A percentile compares a stretch with the other conserved stretches of the same genome.
These are phyloP conservation scores for Tricholoma sp. DNA, from an alignment of 768 basidiomycete genomes.

Conservation along the genomic window DNA sequence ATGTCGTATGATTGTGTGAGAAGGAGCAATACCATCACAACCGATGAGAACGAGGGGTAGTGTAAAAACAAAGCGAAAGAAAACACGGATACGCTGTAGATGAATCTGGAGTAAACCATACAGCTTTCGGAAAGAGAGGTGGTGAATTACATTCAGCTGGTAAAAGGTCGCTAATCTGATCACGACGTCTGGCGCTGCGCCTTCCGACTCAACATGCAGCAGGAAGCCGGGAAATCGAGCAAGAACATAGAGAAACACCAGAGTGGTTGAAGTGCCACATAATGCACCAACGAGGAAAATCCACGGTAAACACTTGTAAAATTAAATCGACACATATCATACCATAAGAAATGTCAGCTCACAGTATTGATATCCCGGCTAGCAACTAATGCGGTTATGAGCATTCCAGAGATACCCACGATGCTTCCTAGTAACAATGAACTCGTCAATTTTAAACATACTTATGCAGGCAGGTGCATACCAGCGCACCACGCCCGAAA, in stretches of 20 bases:
- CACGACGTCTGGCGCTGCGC: constrained; percentile 71
- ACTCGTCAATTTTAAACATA: constrained; percentile 4
- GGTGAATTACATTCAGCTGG: constrained; percentile 57
- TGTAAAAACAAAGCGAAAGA: constrained; percentile 73
- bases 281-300: constrained; percentile 71
- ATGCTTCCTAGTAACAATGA: constrained; percentile 47
- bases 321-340: constrained; percentile 5
- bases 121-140: neutral
- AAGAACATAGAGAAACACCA: constrained; percentile 70
- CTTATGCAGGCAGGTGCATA: constrained; percentile 23
- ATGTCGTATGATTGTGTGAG: constrained; percentile 45
- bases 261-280: constrained; percentile 60
- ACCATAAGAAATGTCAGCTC: constrained; percentile 10
- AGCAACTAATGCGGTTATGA: constrained; percentile 57
- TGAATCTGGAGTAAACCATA: neutral
- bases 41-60: constrained; percentile 64
- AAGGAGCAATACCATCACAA: constrained; percentile 53
- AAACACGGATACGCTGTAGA: constrained; percentile 57
- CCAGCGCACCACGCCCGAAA: constrained; percentile 69
- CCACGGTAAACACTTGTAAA: constrained; percentile 59
- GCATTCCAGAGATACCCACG: constrained; percentile 65
- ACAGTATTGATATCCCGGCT: constrained; percentile 58
- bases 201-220: constrained; percentile 62
- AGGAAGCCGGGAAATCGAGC: constrained; percentile 69
- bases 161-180: constrained; percentile 71